Evolutionary conservation across 495 filamentous ascomycete genomes (phyloP), one percentile per base, ranked within the genome.

Genomic region (Pseudevernia furfuracea): DNA sequence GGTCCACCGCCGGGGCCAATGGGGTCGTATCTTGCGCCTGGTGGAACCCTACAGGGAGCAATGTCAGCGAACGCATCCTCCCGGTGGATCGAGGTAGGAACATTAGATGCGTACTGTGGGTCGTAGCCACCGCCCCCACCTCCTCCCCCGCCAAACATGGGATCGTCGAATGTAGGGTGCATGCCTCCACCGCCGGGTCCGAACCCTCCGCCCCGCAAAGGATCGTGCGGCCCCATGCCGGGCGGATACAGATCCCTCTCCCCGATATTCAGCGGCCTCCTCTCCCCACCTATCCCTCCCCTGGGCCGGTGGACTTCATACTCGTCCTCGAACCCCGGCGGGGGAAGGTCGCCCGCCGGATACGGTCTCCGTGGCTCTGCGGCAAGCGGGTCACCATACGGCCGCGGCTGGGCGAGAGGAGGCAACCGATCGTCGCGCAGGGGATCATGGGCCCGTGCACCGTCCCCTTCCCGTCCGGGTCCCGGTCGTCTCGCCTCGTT

Each of bases 101-200:
- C 19, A 3, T 30, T 48, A 12, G 4, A n/a, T 36, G 32, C 66
- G 36, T 59, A 64, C 66, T 55, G 48, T 38, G 56, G 48, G 32
- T 30, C 21, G 52, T 43, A 49, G 19, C 55, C 59, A 12, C 67
- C 67, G 36, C 5, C 79, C 34, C 76, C 76, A 38, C 73, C 75
- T 14, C 80, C 80, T 23, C 77, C 79, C 15, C 89, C 90, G 43
- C 81, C 83, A 73, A 97, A 97, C 69, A 97, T 73, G 36, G 90
- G 91, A 74, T 97, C 94, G 70, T 97, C 91, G 69, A 96, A 92
- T 0, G 91, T 95, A 0, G 94, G 94, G 75, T 97, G 89, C 94
- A 97, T 97, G 3, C 94, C 94, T 49, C 87, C 84, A 7, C 82
- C 82, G 1, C 84, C 75, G 21, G 80, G 79, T 3, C 84, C 77